These are phyloP conservation scores for Nothomitra cinnamomea DNA, from an alignment of 2,329 filamentous ascomycete species.

Conservation along the genomic window DNA sequence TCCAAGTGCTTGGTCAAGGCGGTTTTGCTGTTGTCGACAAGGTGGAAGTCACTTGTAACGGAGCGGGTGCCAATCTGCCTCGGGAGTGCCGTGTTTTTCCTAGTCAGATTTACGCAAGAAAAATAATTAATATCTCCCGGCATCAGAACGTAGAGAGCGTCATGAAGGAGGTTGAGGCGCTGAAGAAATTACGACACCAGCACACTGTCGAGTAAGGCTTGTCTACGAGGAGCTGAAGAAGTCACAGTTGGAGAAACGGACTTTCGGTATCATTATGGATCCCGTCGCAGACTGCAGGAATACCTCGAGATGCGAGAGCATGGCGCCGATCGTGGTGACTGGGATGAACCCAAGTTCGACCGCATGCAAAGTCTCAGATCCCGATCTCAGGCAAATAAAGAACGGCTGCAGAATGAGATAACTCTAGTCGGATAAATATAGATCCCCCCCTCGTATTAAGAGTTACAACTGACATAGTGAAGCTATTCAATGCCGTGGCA, in stretches of 20 bases:
- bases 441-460: no score
- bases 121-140: not conserved
- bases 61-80: not conserved
- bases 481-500: constrained; percentile 20
- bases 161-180: not conserved
- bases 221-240: not conserved
- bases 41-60: not conserved
- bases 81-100: not conserved
- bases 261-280: not conserved
- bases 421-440: no score
- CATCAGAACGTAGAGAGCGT: not conserved
- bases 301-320: not conserved
- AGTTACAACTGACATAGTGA: no score
- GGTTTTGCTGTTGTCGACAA: not conserved
- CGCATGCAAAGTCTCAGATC: not conserved
- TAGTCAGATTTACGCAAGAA: not conserved
- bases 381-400: no score
- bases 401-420: no score
- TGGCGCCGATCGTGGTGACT: not conserved
- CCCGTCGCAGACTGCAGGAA: not conserved
- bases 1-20: not conserved
- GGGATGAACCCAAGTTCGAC: not conserved
- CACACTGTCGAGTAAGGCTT: not conserved
- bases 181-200: not conserved
- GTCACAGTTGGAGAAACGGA: not conserved